A percentile compares a stretch with the other conserved stretches of the same genome.
These are phyloP conservation scores for Chalara sp. DNA, from an alignment of 2,329 filamentous ascomycete species.

Conservation along the genomic window DNA sequence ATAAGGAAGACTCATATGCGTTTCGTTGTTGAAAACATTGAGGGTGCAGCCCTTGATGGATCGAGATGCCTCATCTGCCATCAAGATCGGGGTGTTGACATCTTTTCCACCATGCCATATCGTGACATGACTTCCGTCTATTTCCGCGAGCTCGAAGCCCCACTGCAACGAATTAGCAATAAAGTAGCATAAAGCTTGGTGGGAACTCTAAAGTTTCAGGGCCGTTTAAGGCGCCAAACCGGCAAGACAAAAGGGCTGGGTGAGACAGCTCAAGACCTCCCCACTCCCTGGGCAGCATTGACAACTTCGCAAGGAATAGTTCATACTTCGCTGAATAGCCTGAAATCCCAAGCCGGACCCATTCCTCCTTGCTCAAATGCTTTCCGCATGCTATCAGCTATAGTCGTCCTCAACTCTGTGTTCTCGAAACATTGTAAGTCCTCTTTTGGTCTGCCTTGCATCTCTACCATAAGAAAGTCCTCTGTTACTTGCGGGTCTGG, in stretches of 20 bases:
- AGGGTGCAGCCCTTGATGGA: conserved; percentile 4
- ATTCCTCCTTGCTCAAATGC: conserved; percentile 8
- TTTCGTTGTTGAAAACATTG: conserved; percentile 7
- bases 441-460: conserved; percentile 2
- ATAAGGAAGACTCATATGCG: conserved; percentile 10
- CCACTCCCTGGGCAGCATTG: too few relatives aligned
- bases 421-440: conserved; percentile 10
- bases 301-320: too few relatives aligned
- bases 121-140: conserved; percentile 7
- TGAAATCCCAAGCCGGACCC: conserved; percentile 7
- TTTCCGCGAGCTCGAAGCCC: conserved; percentile 11
- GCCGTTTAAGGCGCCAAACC: too few relatives aligned
- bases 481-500: conserved; percentile 6
- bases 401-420: conserved; percentile 1
- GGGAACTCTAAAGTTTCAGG: too few relatives aligned
- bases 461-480: conserved; percentile 7
- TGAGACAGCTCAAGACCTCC: too few relatives aligned
- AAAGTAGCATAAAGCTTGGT: too few relatives aligned
- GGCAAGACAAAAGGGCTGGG: too few relatives aligned
- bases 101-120: conserved; percentile 15
- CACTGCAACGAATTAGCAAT: background rate
- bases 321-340: background rate
- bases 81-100: conserved; percentile 8
- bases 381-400: conserved; percentile 8
- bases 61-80: conserved; percentile 9